Percentiles rank a stretch among this genome's conserved stretches.
These are phyloP conservation scores for Camelina sativa DNA, from an alignment of 345 rosid genomes.

Conservation along the genomic window DNA sequence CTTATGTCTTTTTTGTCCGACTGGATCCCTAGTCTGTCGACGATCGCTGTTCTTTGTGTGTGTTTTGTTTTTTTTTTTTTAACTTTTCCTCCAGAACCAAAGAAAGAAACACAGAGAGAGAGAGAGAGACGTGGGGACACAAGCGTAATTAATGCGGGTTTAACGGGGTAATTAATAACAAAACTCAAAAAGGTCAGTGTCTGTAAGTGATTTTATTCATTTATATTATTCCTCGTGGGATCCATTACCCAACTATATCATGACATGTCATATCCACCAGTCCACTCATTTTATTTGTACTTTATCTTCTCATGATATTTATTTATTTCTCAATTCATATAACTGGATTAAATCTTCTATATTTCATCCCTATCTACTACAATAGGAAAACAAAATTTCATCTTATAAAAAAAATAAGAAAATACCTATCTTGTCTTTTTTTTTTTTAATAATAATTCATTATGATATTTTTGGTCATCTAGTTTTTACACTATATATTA, in stretches of 20 bases:
- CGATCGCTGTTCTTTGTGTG: slow-evolving; percentile 10
- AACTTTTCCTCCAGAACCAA: slow-evolving; percentile 5
- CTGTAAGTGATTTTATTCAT: slow-evolving; percentile 29
- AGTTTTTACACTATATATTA: background rate
- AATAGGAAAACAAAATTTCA: background rate
- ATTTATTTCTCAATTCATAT: background rate
- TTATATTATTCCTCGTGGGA: slow-evolving; percentile 29
- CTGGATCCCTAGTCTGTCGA: slow-evolving; percentile 26
- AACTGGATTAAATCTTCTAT: background rate
- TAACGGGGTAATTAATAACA: slow-evolving; percentile 18
- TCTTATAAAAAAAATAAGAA: background rate
- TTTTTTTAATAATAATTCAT: too few species aligned
- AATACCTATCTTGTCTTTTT: background rate
- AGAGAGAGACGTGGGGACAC: slow-evolving; percentile 27
- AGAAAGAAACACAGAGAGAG: background rate
- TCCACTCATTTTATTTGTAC: slow-evolving; percentile 39
- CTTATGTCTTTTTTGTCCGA: background rate
- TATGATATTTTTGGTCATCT: background rate
- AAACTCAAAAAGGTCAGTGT: background rate
- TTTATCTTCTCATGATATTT: slow-evolving; percentile 34
- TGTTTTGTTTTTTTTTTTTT: background rate
- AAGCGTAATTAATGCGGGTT: slow-evolving; percentile 34
- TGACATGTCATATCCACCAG: slow-evolving; percentile 39
- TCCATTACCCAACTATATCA: slow-evolving; percentile 7
- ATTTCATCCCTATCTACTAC: background rate